Conservation (phyloP, 352 stramenopile species). For the Aphanomyces euteiches region DNA sequence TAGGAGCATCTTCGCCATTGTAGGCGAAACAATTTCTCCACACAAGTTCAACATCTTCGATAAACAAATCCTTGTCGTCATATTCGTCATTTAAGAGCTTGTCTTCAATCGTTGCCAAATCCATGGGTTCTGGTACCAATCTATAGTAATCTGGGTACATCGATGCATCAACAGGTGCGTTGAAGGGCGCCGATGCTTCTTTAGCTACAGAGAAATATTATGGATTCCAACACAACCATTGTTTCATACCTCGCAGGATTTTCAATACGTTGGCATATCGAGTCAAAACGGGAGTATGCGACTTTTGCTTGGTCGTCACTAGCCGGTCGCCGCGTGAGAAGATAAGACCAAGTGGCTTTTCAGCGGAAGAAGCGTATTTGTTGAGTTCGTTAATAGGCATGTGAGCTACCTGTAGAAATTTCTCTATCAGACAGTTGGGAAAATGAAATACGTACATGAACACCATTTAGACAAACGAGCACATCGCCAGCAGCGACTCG, state of each 20-base stretch:
- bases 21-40: constrained; percentile 86
- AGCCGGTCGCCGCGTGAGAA: constrained; percentile 5
- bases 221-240: constrained; percentile 41
- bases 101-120: constrained; percentile 73
- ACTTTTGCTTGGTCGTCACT: constrained; percentile 9
- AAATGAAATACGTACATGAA: constrained; percentile 37
- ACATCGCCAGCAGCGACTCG: constrained; percentile 39
- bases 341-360: not conserved
- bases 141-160: constrained; percentile 83
- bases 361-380: constrained; percentile 12
- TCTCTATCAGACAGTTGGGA: too few relatives aligned
- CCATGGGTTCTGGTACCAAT: constrained; percentile 74
- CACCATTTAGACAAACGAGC: constrained; percentile 53
- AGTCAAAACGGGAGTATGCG: not conserved
- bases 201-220: constrained; percentile 56
- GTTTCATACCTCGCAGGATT: constrained; percentile 50
- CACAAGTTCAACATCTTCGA: constrained; percentile 75
- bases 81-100: constrained; percentile 85
- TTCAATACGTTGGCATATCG: constrained; percentile 42
- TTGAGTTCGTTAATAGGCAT: constrained; percentile 29
- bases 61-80: constrained; percentile 69
- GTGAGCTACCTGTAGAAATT: not conserved
- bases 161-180: constrained; percentile 76
- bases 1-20: constrained; percentile 79
- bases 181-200: constrained; percentile 73